Evolutionary conservation across 2,329 filamentous ascomycete genomes (phyloP).

Genomic region (Colletotrichum lini): DNA sequence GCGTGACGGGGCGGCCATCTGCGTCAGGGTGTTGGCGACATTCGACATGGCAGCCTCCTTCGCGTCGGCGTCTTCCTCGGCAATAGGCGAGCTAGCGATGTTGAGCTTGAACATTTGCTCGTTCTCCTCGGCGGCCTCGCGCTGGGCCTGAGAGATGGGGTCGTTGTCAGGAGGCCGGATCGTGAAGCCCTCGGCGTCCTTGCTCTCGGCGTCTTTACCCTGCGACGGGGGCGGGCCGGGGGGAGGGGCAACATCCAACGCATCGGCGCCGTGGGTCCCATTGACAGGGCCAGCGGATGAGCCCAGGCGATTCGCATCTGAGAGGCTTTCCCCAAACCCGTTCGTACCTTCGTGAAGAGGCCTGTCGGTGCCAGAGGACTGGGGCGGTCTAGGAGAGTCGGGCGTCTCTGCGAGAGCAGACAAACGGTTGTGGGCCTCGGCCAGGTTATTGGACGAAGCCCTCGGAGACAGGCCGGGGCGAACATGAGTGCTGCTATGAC

Average conservation of each 20-base stretch:
- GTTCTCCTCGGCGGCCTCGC: constrained; percentile 73
- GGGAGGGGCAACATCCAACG: constrained; percentile 67
- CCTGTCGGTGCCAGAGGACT: constrained; percentile 48
- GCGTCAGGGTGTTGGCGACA: constrained; percentile 80
- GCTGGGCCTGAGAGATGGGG: constrained; percentile 80
- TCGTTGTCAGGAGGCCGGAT: constrained; percentile 76
- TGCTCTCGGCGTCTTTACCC: constrained; percentile 57
- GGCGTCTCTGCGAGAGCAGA: constrained; percentile 72
- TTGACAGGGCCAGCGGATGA: constrained; percentile 59
- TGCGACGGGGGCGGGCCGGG: constrained; percentile 66
- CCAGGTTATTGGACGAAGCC: constrained; percentile 71
- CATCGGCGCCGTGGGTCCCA: constrained; percentile 61
- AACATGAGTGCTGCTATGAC: constrained; percentile 68
- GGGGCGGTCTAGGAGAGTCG: constrained; percentile 52
- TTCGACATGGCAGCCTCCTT: constrained; percentile 81
- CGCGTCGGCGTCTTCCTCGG: constrained; percentile 82
- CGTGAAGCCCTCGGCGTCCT: constrained; percentile 83
- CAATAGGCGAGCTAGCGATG: constrained; percentile 83
- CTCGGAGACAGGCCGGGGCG: constrained; percentile 66
- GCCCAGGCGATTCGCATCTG: constrained; percentile 50
- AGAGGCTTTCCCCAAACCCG: constrained; percentile 57
- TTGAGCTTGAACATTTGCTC: constrained; percentile 84
- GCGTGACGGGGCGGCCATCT: constrained; percentile 74
- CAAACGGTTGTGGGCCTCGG: constrained; percentile 66
- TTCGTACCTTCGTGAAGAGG: constrained; percentile 61